Base-by-base conservation (phyloP, 345 rosid genomes). In the Citrus medica region DNA sequence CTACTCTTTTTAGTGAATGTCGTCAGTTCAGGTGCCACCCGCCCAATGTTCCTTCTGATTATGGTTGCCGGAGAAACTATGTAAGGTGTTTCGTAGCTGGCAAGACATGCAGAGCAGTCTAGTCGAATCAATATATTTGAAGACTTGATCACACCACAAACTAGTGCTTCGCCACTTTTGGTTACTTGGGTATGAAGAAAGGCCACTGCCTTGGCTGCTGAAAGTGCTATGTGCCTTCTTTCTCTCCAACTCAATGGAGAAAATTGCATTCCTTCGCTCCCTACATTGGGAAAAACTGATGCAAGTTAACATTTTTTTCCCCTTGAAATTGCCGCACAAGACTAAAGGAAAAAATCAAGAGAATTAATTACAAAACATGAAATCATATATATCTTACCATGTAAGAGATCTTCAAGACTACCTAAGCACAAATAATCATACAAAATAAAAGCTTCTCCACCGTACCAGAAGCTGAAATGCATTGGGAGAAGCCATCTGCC, bases 321-420 rank as follows among this genome's bases (percentile, higher is more conserved):
- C 62, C 48, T 13, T 46, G 27, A 68, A 68, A 22, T 37, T 68
- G 19, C n/a, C 6, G 9, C 3, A 5, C 40, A 13, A 46, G 51
- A 46, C 4, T 32, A 13, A 46, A 46, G 51, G 51, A 13, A 46
- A 46, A 46, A 12, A 46, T 13, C 5, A 46, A 46, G 51, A 13
- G 16, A 42, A 46, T 46, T 53, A 1, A 53, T 53, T 53, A 53
- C 5, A 53, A 71, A 27, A 13, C 14, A 60, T 19, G 12, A 70
- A n/a, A 6, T 12, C 3, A 46, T 13, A 12, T 46, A 42, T 8
- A 42, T 64, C 72, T 76, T 71, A 85, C 86, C 88, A 76, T 83
- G 84, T 21, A 85, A 61, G 40, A 83, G 84, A 68, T 85, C 86
- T 37, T 85, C 86, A 33, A 85, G 59, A 48, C 88, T 85, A 73